Base-by-base conservation (phyloP, 2,329 filamentous ascomycete species). In the Epichloe gansuensis region DNA sequence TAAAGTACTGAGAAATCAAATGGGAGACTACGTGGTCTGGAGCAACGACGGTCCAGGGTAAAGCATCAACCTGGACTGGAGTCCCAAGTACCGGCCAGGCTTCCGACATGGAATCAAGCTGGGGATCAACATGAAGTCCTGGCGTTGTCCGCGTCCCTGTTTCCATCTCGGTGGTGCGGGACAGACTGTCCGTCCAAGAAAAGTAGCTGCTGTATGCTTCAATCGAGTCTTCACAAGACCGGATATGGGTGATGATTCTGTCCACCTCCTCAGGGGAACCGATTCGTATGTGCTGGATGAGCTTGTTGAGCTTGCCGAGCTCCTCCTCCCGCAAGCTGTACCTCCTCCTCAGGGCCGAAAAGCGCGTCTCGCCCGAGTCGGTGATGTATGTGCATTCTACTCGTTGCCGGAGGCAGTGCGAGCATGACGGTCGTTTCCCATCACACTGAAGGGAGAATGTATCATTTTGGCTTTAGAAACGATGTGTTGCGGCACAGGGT, bases 361-460 rank as follows among this genome's bases (percentile, higher is more conserved):
- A 51, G 25, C 43, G 49, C 13, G 41, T 51, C 35, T 51, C 49
- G 35, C 49, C 49, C 12, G 42, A 43, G 35, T 51, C 35, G 34
- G 49, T 51, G 31, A 46, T 31, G 23, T 51, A 51, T 15, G 9
- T 40, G 35, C 49, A 51, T 38, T 46, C 13, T 25, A n/a, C 34
- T 31, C 21, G 15, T 23, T 41, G 42, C 13, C 43, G 49, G 23
- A 17, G 21, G 35, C 49, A 51, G n/a, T 46, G 49, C 31, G 49
- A 51, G 43, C 49, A 51, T 23, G 42, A 39, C 8, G 49, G 49
- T 17, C 49, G 41, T 51, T 41, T 46, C 23, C 49, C 49, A 40
- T 51, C 49, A 44, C 49, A 51, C 49, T 51, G 34, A 8, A 45
- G 25, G 11, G 12, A 17, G 5, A 21, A 46, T 11, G n/a, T 7